A percentile compares a stretch with the other conserved stretches of the same genome.
Evolutionary conservation across 805 yeast species (phyloP).

Genomic region (Candida tibetensis): DNA sequence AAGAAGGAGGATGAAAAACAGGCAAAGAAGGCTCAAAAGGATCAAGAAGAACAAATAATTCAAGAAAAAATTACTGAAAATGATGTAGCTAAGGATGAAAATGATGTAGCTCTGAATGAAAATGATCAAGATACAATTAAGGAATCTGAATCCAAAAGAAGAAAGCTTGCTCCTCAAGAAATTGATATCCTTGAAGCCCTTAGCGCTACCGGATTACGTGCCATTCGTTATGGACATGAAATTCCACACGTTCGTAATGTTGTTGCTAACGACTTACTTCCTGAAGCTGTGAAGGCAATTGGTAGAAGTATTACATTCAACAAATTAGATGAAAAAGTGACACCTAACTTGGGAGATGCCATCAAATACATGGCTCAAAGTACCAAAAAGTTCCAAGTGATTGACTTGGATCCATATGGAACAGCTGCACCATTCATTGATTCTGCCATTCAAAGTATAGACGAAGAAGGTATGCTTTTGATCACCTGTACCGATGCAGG

Average conservation of each 20-base stretch:
- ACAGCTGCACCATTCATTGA: slow-evolving; percentile 96
- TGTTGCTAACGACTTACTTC: slow-evolving; percentile 86
- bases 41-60: slow-evolving; percentile 19
- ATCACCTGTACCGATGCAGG: slow-evolving; percentile 97
- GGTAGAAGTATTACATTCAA: slow-evolving; percentile 69
- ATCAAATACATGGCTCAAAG: slow-evolving; percentile 66
- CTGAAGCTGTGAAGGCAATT: slow-evolving; percentile 83
- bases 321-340: slow-evolving; percentile 53
- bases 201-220: slow-evolving; percentile 93
- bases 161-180: slow-evolving; percentile 12
- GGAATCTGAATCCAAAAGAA: slow-evolving; percentile 10
- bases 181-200: slow-evolving; percentile 82
- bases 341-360: slow-evolving; percentile 85
- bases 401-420: slow-evolving; percentile 97
- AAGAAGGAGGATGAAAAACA: slow-evolving; percentile 23
- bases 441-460: slow-evolving; percentile 80
- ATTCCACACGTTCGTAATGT: slow-evolving; percentile 71
- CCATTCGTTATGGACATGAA: slow-evolving; percentile 90
- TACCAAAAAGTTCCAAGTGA: slow-evolving; percentile 64
- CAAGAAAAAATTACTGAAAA: slow-evolving; percentile 13
- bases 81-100: slow-evolving; percentile 3
- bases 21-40: slow-evolving; percentile 14
- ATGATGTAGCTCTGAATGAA: slow-evolving; percentile 33
- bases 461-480: slow-evolving; percentile 78
- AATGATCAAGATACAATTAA: background rate